Evolutionary conservation across 2,329 filamentous ascomycete genomes (phyloP).

Genomic region (Monosporascus sp.): DNA sequence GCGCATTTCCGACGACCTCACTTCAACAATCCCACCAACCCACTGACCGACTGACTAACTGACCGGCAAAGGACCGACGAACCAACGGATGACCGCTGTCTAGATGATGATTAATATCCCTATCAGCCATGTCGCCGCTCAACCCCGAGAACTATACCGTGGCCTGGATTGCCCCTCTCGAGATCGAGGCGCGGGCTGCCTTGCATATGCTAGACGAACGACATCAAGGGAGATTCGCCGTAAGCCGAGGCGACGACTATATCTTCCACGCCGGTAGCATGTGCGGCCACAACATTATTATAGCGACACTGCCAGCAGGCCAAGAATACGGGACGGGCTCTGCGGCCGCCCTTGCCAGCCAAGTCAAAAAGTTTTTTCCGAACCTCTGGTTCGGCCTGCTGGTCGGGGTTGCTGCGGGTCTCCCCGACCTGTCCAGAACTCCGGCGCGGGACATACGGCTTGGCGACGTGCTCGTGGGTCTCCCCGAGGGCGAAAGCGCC

Average conservation of each 20-base stretch:
- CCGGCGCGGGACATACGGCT: slow-evolving; percentile 31
- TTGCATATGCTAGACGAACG: slow-evolving; percentile 27
- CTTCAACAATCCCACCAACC: no score
- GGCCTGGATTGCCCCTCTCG: slow-evolving; percentile 33
- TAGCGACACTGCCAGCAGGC: slow-evolving; percentile 29
- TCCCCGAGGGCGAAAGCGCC: slow-evolving; percentile 18
- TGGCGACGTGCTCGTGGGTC: slow-evolving; percentile 31
- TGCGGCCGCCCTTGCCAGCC: slow-evolving; percentile 27
- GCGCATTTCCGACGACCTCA: no score
- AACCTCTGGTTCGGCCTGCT: slow-evolving; percentile 34
- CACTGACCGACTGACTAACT: no score
- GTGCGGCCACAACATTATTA: slow-evolving; percentile 30
- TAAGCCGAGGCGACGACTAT: slow-evolving; percentile 29
- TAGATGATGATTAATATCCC: no score
- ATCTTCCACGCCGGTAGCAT: slow-evolving; percentile 31
- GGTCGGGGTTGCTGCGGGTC: slow-evolving; percentile 31
- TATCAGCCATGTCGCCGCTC: slow-evolving; percentile 1
- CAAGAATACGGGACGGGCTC: slow-evolving; percentile 30
- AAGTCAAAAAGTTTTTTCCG: slow-evolving; percentile 29
- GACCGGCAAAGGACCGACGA: no score
- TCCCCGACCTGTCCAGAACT: slow-evolving; percentile 20
- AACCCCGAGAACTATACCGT: slow-evolving; percentile 24
- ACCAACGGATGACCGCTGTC: no score
- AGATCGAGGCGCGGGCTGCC: slow-evolving; percentile 32
- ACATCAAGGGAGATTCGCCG: slow-evolving; percentile 27